These are phyloP conservation scores for Boletus vinaceobasis DNA, from an alignment of 768 basidiomycete genomes.

Conservation along the genomic window DNA sequence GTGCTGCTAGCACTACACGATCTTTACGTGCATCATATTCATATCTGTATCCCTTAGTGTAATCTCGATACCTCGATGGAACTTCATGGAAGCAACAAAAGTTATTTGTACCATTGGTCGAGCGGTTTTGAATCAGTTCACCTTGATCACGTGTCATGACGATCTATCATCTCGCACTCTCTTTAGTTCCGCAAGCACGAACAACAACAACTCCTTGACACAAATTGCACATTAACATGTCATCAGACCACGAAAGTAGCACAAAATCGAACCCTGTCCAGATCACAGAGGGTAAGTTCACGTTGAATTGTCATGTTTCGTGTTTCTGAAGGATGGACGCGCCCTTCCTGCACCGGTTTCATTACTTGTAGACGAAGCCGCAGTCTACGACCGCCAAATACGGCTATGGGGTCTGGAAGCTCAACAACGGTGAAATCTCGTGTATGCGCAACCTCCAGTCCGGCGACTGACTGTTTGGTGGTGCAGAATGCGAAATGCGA, in stretches of 20 bases:
- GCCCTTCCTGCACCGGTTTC: neutral
- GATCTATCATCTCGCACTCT: no score
- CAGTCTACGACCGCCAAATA: slow-evolving; percentile 95
- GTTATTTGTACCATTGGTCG: neutral
- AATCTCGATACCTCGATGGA: neutral
- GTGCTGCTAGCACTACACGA: neutral
- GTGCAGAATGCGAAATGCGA: slow-evolving; percentile 87
- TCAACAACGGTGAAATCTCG: slow-evolving; percentile 71
- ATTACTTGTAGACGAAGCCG: slow-evolving; percentile 52
- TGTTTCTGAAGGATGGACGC: neutral
- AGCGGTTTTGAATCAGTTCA: neutral
- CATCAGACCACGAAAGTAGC: slow-evolving; percentile 25
- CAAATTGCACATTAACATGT: slow-evolving; percentile 11
- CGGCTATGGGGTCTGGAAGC: slow-evolving; percentile 98
- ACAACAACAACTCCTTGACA: neutral
- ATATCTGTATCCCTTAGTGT: slow-evolving; percentile 3
- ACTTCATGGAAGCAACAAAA: no score
- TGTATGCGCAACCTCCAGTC: neutral
- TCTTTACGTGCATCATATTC: neutral
- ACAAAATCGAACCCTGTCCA: slow-evolving; percentile 39
- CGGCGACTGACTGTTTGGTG: slow-evolving; percentile 5
- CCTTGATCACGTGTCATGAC: slow-evolving; percentile 17
- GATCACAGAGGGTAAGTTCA: slow-evolving; percentile 63
- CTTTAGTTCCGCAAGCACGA: neutral
- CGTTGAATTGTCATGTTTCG: neutral